Percentiles rank a stretch among this genome's conserved stretches.
Evolutionary conservation across 352 stramenopile species (phyloP).

Genomic region (Pelagophyceae sp.): DNA sequence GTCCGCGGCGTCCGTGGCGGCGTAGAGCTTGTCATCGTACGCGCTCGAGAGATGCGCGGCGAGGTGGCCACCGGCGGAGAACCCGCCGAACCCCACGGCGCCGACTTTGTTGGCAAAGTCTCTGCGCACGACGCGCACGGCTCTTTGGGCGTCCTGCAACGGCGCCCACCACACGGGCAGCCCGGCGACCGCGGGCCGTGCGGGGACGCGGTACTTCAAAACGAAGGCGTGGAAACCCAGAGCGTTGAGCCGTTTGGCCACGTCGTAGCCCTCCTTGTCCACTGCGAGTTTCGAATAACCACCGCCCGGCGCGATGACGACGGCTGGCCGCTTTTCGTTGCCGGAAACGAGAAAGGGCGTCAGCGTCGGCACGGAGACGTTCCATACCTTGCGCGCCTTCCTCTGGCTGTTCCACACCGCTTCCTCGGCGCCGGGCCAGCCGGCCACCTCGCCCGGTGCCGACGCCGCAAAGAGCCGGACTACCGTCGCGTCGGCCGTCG

Average conservation of each 20-base stretch:
- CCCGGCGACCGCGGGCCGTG: neutral
- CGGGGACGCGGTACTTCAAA: slow-evolving; percentile 4
- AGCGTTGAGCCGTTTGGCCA: neutral
- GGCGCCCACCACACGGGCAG: neutral
- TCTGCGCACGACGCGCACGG: neutral
- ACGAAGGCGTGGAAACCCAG: neutral
- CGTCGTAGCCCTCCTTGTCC: slow-evolving; percentile 1
- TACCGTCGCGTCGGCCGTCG: no score
- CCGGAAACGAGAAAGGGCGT: neutral
- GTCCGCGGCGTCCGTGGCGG: neutral
- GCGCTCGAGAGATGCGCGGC: neutral
- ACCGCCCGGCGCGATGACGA: neutral
- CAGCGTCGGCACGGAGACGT: neutral
- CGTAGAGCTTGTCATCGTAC: neutral
- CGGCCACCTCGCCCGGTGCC: neutral
- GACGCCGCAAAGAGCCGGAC: neutral
- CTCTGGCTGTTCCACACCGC: neutral
- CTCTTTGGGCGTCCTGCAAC: neutral
- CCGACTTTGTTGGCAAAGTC: neutral
- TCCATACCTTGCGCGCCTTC: neutral
- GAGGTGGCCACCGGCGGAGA: slow-evolving; percentile 8
- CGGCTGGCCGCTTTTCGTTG: neutral
- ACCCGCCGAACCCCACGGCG: neutral
- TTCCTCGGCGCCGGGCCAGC: neutral
- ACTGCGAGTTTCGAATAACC: neutral